Conservation (phyloP, 176 grass and related monocot genomes). For the Phoenix dactylifera region DNA sequence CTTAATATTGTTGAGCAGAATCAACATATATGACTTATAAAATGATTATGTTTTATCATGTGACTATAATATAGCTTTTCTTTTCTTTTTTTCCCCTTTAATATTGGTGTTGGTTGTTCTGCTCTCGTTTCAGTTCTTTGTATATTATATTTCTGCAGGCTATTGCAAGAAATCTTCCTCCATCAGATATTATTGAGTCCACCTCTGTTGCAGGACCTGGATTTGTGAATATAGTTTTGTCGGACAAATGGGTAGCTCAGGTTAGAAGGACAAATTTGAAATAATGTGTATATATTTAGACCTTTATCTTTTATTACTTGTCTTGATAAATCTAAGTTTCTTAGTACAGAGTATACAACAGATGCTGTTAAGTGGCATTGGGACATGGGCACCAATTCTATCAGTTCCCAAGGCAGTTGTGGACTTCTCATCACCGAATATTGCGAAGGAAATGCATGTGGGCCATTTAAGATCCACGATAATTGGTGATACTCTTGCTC, state of each 20-base stretch:
- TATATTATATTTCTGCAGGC: constrained; percentile 36
- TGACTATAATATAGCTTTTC: not conserved
- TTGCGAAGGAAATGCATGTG: constrained; percentile 99
- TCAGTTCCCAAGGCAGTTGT: constrained; percentile 57
- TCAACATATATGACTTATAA: not conserved
- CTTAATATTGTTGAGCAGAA: constrained; percentile 9
- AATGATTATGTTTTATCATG: too few relatives aligned
- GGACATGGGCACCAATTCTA: constrained; percentile 72
- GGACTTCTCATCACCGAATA: constrained; percentile 96
- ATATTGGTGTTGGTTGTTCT: constrained; percentile 10
- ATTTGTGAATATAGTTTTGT: constrained; percentile 89
- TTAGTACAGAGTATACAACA: constrained; percentile 65
- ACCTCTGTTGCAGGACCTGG: constrained; percentile 91
- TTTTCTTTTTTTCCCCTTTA: constrained; percentile 7
- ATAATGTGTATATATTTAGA: not conserved
- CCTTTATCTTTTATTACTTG: not conserved
- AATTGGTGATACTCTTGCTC: constrained; percentile 80
- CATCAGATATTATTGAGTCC: constrained; percentile 77
- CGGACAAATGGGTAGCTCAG: constrained; percentile 78
- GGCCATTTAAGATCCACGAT: constrained; percentile 90
- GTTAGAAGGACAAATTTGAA: constrained; percentile 25
- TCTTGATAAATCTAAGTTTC: constrained; percentile 2
- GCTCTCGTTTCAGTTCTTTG: not conserved
- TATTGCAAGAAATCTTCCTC: constrained; percentile 70
- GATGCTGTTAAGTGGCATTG: constrained; percentile 78